Evolutionary conservation across 345 rosid species (phyloP).

Genomic region (Populus nigra): DNA sequence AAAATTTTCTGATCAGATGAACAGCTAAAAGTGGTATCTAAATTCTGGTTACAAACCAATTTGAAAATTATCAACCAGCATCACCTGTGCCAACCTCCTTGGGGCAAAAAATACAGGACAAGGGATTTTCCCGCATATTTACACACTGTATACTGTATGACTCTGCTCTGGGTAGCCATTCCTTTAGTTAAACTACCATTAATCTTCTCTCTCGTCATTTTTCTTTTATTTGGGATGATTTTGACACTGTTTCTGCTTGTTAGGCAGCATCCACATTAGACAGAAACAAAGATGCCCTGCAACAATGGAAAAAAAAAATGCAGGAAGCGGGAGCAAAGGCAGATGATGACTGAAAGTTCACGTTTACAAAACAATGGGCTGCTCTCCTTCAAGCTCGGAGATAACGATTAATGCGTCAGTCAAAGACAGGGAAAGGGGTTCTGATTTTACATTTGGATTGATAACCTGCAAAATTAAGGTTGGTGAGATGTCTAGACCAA

Average conservation of each 20-base stretch:
- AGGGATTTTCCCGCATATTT: not conserved
- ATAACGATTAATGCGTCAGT: conserved; percentile 77
- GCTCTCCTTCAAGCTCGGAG: conserved; percentile 90
- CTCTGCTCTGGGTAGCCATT: not conserved
- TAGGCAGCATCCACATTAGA: not conserved
- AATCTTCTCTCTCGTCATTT: not conserved
- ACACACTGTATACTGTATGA: not conserved
- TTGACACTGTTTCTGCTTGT: not conserved
- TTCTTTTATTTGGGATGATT: not conserved
- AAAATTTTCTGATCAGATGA: not conserved
- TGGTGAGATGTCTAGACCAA: conserved; percentile 7
- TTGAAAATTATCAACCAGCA: not conserved
- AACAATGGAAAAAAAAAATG: not conserved
- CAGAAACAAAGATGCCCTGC: not conserved
- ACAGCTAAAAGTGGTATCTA: too few relatives aligned
- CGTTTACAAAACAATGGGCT: conserved; percentile 31
- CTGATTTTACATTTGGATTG: conserved; percentile 66
- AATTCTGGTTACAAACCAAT: not conserved
- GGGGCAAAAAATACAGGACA: not conserved
- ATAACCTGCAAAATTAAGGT: conserved; percentile 53
- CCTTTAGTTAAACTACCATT: not conserved
- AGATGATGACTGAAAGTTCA: not conserved
- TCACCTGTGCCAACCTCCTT: not conserved
- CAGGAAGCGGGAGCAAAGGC: conserved; percentile 7
- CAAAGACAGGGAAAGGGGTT: conserved; percentile 50